Conservation (phyloP, 148 eudicot genomes). For the Diospyros kaki region DNA sequence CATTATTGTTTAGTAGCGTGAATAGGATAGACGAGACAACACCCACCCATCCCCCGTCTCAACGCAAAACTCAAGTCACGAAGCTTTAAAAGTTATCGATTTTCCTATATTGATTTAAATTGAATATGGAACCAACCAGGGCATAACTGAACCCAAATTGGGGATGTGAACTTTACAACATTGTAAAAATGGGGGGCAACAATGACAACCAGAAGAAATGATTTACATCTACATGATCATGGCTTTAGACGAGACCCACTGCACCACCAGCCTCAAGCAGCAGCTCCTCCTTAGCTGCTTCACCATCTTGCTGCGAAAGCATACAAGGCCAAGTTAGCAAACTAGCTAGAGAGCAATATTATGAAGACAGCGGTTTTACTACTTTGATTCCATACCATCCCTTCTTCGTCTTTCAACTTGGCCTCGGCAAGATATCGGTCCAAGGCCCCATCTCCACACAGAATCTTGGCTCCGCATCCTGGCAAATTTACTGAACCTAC, state of each 20-base stretch:
- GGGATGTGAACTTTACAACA: slow-evolving; percentile 11
- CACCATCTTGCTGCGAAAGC: slow-evolving; percentile 22
- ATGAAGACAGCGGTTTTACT: background rate
- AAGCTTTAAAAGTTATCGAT: no score
- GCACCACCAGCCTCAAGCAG: slow-evolving; percentile 26
- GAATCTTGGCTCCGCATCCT: slow-evolving; percentile 57
- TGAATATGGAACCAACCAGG: no score
- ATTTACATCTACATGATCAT: slow-evolving; percentile 35
- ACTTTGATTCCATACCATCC: slow-evolving; percentile 21
- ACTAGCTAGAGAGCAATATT: background rate
- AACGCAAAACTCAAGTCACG: no score
- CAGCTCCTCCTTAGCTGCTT: slow-evolving; percentile 25
- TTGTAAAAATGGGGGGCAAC: background rate
- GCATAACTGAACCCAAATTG: background rate
- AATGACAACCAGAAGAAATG: background rate
- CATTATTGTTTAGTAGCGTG: no score
- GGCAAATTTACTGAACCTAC: slow-evolving; percentile 33
- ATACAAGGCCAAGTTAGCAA: background rate
- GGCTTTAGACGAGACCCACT: slow-evolving; percentile 38
- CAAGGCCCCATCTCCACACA: slow-evolving; percentile 57
- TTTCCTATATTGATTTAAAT: no score
- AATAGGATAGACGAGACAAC: no score
- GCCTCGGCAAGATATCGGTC: slow-evolving; percentile 39
- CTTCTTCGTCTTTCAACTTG: slow-evolving; percentile 22
- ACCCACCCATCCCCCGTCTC: no score